Conservation (phyloP, 768 basidiomycete genomes). For the Lenzites betulinus region DNA sequence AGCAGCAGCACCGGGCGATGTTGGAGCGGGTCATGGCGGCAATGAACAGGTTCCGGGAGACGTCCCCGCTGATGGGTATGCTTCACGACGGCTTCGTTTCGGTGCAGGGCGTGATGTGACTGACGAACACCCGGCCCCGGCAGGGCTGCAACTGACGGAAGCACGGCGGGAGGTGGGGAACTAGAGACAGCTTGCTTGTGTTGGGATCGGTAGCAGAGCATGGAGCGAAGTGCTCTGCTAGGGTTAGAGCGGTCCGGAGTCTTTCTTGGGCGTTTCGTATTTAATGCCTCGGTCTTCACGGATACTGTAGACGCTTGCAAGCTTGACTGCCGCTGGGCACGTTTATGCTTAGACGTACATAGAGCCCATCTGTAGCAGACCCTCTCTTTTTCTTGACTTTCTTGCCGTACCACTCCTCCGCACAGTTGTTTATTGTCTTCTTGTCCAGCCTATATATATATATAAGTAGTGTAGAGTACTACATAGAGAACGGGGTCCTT, state of each 20-base stretch:
- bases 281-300: neutral
- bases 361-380: no score
- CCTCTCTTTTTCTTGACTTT: no score
- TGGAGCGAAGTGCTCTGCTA: neutral
- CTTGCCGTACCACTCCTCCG: no score
- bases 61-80: constrained; percentile 27
- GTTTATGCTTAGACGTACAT: neutral
- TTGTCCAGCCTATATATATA: no score
- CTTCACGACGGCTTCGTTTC: constrained; percentile 22
- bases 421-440: no score
- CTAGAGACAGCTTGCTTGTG: neutral
- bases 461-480: no score
- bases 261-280: neutral
- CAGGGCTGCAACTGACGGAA: constrained; percentile 13
- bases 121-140: constrained; percentile 11
- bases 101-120: constrained; percentile 20
- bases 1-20: constrained; percentile 12
- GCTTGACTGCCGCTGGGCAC: neutral
- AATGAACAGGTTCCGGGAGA: constrained; percentile 24
- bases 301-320: neutral
- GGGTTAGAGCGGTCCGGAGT: neutral
- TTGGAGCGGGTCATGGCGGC: constrained; percentile 19
- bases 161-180: neutral
- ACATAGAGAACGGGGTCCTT: no score
- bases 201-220: neutral